Evolutionary conservation across 225 moss, liverwort and hornwort genomes (phyloP).

Genomic region (Pleurozium schreberi): DNA sequence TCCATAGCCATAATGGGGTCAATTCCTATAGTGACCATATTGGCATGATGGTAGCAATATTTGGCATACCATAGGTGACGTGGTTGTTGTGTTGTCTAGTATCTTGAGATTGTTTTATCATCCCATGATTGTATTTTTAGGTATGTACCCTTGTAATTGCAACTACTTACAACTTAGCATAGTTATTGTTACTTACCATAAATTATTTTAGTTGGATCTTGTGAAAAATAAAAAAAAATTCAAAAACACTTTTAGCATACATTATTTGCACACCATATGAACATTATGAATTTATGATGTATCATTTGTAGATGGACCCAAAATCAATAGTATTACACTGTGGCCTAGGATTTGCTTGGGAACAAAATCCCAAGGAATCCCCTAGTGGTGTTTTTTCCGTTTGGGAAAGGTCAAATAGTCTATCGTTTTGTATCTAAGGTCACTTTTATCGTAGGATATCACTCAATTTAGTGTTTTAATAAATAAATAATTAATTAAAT

Average conservation of each 20-base stretch:
- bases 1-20: background rate
- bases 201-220: background rate
- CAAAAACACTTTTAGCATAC: accelerated
- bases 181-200: background rate
- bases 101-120: background rate
- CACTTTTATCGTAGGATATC: too few relatives aligned
- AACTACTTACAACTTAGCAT: background rate
- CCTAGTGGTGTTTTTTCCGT: too few relatives aligned
- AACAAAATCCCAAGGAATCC: too few relatives aligned
- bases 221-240: background rate
- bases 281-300: background rate
- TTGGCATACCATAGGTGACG: too few relatives aligned
- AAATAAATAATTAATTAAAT: too few relatives aligned
- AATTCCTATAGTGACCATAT: background rate
- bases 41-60: too few relatives aligned
- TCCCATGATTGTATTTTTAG: too few relatives aligned
- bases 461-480: too few relatives aligned
- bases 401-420: too few relatives aligned
- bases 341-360: too few relatives aligned
- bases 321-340: background rate
- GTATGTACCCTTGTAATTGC: too few relatives aligned
- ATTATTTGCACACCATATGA: background rate
- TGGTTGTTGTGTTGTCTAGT: background rate
- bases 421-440: too few relatives aligned
- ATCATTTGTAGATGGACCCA: background rate